Percentiles rank a stretch among this genome's conserved stretches.
Conservation (phyloP, 1,139 yeast species). For the Scheffersomyces parashehatae region DNA sequence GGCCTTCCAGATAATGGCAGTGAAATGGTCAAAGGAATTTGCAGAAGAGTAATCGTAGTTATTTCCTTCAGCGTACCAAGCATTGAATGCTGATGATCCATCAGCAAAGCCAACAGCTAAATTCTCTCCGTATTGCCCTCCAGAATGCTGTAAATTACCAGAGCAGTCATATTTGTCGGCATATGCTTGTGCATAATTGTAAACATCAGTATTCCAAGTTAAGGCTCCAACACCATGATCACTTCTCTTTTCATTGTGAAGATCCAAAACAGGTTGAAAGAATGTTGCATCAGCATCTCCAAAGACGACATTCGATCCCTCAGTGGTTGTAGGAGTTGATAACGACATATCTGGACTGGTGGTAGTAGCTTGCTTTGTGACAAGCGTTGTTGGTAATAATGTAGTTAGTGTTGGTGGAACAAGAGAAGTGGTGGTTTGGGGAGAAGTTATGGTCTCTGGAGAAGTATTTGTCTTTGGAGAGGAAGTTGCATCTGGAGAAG, state of each 20-base stretch:
- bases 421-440: slow-evolving; percentile 12
- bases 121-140: slow-evolving; percentile 61
- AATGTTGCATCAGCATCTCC: slow-evolving; percentile 28
- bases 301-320: background rate
- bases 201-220: slow-evolving; percentile 50
- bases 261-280: slow-evolving; percentile 46
- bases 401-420: slow-evolving; percentile 13
- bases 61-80: slow-evolving; percentile 65
- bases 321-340: slow-evolving; percentile 6
- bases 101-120: slow-evolving; percentile 55
- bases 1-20: slow-evolving; percentile 67
- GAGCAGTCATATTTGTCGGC: slow-evolving; percentile 51
- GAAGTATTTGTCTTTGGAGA: slow-evolving; percentile 10
- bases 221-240: slow-evolving; percentile 51
- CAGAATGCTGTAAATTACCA: slow-evolving; percentile 49
- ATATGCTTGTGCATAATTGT: slow-evolving; percentile 48
- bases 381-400: slow-evolving; percentile 9
- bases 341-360: slow-evolving; percentile 6
- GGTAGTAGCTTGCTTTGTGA: slow-evolving; percentile 7
- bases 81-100: slow-evolving; percentile 53
- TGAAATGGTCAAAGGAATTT: slow-evolving; percentile 60
- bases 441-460: slow-evolving; percentile 10
- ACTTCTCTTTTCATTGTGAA: slow-evolving; percentile 56
- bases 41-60: slow-evolving; percentile 45
- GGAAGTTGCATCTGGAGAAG: slow-evolving; percentile 3